Evolutionary conservation across 257 asterid genomes (phyloP).

Genomic region (Nicotiana attenuata): DNA sequence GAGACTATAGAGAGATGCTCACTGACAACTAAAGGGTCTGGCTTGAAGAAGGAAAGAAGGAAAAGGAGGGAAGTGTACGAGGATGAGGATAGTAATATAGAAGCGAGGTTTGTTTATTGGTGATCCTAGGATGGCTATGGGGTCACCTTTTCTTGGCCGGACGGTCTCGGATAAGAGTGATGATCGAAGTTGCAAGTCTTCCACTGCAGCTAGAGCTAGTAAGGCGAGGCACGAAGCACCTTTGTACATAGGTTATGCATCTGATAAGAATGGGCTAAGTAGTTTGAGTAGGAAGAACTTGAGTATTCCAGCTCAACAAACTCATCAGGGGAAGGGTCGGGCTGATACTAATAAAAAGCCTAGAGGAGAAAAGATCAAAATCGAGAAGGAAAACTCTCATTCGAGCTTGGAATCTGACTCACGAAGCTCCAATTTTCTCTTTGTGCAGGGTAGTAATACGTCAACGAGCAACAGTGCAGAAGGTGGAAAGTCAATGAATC

Average conservation of each 20-base stretch:
- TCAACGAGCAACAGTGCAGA: constrained; percentile 34
- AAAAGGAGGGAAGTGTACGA: constrained; percentile 41
- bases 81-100: constrained; percentile 28
- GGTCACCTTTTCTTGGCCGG: constrained; percentile 29
- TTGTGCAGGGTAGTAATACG: constrained; percentile 55
- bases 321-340: constrained; percentile 36
- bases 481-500: constrained; percentile 33
- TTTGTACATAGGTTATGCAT: not conserved
- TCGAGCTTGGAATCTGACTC: constrained; percentile 91
- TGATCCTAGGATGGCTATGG: constrained; percentile 27
- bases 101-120: constrained; percentile 29
- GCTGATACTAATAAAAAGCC: constrained; percentile 44
- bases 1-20: constrained; percentile 20
- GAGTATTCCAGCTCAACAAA: constrained; percentile 29
- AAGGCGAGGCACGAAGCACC: not conserved
- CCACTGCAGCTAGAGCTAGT: constrained; percentile 18
- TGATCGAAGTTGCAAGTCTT: constrained; percentile 52
- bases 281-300: constrained; percentile 40
- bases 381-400: constrained; percentile 74
- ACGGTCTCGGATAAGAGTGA: constrained; percentile 52
- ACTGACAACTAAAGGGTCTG: constrained; percentile 39
- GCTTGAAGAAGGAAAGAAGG: constrained; percentile 72
- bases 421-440: constrained; percentile 58
- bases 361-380: constrained; percentile 61
- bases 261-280: constrained; percentile 29